Evolutionary conservation across 768 basidiomycete genomes (phyloP).

Genomic region (Vararia minispora): DNA sequence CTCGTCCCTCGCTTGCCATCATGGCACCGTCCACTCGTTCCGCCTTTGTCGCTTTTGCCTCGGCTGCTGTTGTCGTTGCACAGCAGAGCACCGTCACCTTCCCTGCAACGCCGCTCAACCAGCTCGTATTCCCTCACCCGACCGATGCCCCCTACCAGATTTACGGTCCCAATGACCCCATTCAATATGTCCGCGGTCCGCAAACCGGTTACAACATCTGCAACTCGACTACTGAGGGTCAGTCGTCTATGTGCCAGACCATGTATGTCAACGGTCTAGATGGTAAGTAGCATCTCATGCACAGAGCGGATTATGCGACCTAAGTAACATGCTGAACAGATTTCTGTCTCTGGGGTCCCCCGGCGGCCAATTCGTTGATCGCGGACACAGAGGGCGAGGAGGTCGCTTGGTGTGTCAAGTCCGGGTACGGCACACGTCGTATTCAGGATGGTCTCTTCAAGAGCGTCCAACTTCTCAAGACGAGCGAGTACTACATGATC

Average conservation of each 20-base stretch:
- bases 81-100: conserved; percentile 15
- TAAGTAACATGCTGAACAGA: conserved; percentile 27
- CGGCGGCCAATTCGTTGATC: conserved; percentile 39
- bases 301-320: too few species aligned
- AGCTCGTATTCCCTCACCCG: conserved; percentile 17
- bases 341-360: conserved; percentile 59
- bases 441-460: conserved; percentile 56
- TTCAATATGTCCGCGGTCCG: conserved; percentile 34
- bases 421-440: conserved; percentile 57
- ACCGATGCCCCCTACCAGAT: conserved; percentile 33
- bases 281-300: conserved; percentile 19
- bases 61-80: conserved; percentile 16
- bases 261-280: conserved; percentile 47
- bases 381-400: conserved; percentile 58
- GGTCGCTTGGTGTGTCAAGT: conserved; percentile 72
- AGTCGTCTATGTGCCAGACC: conserved; percentile 60
- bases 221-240: conserved; percentile 54
- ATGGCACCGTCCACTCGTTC: conserved; percentile 28
- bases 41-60: conserved; percentile 20
- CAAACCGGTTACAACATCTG: conserved; percentile 60
- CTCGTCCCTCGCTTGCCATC: conserved; percentile 8
- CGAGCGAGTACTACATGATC: conserved; percentile 48
- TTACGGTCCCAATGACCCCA: too few species aligned
- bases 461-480: conserved; percentile 55
- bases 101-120: conserved; percentile 19